Percentiles rank a stretch among this genome's conserved stretches.
Conservation (phyloP, 257 asterid species). For the Dorcoceras hygrometricum region DNA sequence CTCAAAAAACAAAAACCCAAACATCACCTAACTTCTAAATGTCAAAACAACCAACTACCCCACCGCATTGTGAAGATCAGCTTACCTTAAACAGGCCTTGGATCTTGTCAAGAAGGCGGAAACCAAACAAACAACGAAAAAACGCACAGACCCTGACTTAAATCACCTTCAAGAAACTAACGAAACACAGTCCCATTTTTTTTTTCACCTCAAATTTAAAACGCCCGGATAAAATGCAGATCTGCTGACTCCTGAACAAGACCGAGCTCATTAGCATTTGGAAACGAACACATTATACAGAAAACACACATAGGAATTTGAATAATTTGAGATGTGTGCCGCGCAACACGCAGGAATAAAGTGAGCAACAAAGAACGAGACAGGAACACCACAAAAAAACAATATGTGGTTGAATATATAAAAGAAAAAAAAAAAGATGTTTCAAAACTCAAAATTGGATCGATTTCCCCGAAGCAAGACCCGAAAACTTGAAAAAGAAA, state of each 20-base stretch:
- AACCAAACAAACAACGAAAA: constrained; percentile 10
- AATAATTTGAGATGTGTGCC: constrained; percentile 20
- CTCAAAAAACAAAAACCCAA: constrained; percentile 21
- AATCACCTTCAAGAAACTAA: constrained; percentile 8
- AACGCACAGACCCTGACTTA: constrained; percentile 1
- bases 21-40: constrained; percentile 21
- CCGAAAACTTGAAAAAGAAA: constrained; percentile 23
- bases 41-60: constrained; percentile 7
- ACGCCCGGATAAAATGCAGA: constrained; percentile 28
- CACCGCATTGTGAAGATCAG: constrained; percentile 22
- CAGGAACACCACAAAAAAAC: constrained; percentile 32
- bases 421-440: constrained; percentile 9
- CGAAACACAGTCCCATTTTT: background rate
- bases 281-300: constrained; percentile 17
- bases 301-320: constrained; percentile 14
- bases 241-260: constrained; percentile 24
- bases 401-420: constrained; percentile 18
- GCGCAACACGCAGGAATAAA: constrained; percentile 21
- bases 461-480: constrained; percentile 25
- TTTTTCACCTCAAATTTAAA: constrained; percentile 28
- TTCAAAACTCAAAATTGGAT: constrained; percentile 40
- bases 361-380: constrained; percentile 2
- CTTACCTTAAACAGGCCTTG: constrained; percentile 21
- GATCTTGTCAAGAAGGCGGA: constrained; percentile 15
- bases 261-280: constrained; percentile 21